Base-by-base conservation (phyloP, 805 yeast genomes). In the Cyberlindnera nakhonratchasimensis region DNA sequence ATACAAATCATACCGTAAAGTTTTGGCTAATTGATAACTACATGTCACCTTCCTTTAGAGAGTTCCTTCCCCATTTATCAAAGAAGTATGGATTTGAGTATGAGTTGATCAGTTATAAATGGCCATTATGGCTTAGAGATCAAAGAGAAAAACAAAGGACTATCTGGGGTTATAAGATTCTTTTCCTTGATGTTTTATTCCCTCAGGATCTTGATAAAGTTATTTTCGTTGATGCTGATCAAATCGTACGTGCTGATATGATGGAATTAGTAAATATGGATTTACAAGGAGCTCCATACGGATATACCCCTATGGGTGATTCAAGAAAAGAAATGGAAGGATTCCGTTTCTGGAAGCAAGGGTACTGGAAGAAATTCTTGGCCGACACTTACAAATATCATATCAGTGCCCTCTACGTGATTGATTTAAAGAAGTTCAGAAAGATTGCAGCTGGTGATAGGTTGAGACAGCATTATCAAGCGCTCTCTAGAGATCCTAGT, bases 101-200 rank as follows among this genome's bases (percentile, higher is more conserved):
- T 55, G 91, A 88, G 54, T 63, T 88, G 34, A 70, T 93, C n/a
- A 77, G 84, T 1, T 91, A 86, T 61, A 82, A 84, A 48, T 91
- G 99, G 99, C 99, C 99, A 12, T 61, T 69, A 9, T 91, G 97
- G 96, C 67, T 91, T 17, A 73, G 90, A 37, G 72, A 73, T 3
- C 98, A 91, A 63, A 62, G 82, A 28, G 91, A 84, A 50, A 78
- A 78, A 54, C 89, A 82, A 55, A 71, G 96, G 47, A 79, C 81
- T 3, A 78, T 88, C 39, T 86, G 96, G 89, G 96, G 93, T 4
- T 86, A 84, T 58, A 91, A 91, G 61, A 81, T 90, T 26, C 64
- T 91, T 38, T 88, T 91, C 54, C 64, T 89, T 48, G 99, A 91
- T 64, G 90, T 85, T 1, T 58, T 93, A 36, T 88, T 91, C 59